Percentiles rank a stretch among this genome's conserved stretches.
phyloP scores from a whole-genome alignment of 1,284 basidiomycete genomes.

The Leccinum ponderosum region DNA sequence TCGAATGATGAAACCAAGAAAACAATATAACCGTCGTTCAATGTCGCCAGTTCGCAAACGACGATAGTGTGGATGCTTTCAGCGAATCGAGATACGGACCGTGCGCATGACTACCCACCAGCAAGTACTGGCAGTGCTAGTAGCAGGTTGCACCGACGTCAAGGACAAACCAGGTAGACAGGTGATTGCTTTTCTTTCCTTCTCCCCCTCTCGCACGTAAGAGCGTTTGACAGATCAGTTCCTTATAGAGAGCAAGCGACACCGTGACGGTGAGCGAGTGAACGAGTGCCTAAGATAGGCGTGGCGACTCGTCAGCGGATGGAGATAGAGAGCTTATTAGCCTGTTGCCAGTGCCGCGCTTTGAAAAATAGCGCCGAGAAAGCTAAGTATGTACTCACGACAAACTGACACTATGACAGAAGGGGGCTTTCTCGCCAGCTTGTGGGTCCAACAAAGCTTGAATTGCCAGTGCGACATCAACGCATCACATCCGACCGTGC shows the following conservation, averaged over 20 bases:
- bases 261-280: background rate
- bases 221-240: background rate
- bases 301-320: background rate
- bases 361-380: background rate
- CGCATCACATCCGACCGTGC: background rate
- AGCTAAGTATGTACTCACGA: background rate
- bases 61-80: background rate
- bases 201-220: background rate
- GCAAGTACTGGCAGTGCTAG: background rate
- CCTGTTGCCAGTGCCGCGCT: background rate
- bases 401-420: background rate
- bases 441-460: background rate
- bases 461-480: background rate
- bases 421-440: background rate
- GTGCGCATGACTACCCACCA: background rate
- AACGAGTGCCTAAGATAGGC: background rate
- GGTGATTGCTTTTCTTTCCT: background rate
- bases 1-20: background rate
- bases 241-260: background rate
- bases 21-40: background rate
- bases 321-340: background rate
- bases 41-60: background rate
- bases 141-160: background rate
- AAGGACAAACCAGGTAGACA: background rate
- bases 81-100: background rate